Conservation (phyloP, 179 eudicot genomes). For the Monotropa hypopitys region DNA sequence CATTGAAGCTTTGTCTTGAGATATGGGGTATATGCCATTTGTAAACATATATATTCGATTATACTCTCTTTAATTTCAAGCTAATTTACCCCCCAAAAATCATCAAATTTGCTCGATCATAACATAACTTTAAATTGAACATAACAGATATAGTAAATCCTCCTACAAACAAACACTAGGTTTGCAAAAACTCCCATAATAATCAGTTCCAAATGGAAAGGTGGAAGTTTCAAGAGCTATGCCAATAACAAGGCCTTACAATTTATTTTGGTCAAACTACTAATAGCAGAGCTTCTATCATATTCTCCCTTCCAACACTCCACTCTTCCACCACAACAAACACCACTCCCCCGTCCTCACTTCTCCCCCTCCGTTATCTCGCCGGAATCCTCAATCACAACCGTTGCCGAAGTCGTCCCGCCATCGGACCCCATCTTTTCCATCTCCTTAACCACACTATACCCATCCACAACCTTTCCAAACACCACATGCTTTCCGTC, state of each 20-base stretch:
- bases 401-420: conserved; percentile 25
- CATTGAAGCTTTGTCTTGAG: too few relatives aligned
- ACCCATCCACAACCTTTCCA: conserved; percentile 60
- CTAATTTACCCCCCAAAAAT: too few relatives aligned
- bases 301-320: neutral
- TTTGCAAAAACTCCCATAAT: neutral
- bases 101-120: neutral
- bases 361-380: conserved; percentile 26
- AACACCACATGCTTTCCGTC: conserved; percentile 62
- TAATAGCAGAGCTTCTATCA: neutral
- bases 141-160: neutral
- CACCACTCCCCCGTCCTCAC: conserved; percentile 4
- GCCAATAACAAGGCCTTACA: neutral
- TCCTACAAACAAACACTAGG: neutral
- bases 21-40: too few relatives aligned
- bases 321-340: neutral
- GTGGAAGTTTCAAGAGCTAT: neutral
- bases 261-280: neutral
- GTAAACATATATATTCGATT: too few relatives aligned
- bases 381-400: conserved; percentile 54
- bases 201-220: neutral
- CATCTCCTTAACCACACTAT: conserved; percentile 41
- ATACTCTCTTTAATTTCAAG: too few relatives aligned
- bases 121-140: neutral
- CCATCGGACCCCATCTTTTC: conserved; percentile 31